Percentiles rank a stretch among this genome's conserved stretches.
Conservation (phyloP, 2,329 filamentous ascomycete species). For the Coleophoma eucalyptorum region DNA sequence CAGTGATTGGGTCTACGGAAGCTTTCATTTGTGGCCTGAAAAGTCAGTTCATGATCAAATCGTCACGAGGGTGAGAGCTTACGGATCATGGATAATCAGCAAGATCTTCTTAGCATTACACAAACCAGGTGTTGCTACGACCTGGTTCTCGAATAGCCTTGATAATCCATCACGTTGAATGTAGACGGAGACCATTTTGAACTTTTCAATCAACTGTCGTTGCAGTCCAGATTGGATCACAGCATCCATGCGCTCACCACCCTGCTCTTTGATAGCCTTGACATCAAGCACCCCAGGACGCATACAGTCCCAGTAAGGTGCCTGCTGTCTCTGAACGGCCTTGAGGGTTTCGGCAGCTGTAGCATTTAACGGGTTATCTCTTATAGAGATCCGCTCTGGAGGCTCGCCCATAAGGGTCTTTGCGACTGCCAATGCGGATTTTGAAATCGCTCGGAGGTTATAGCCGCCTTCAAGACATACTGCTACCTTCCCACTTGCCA, state of each 20-base stretch:
- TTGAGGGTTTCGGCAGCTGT: constrained; percentile 53
- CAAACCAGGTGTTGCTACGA: constrained; percentile 74
- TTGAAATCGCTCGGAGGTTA: constrained; percentile 87
- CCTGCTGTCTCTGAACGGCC: constrained; percentile 56
- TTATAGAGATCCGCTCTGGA: constrained; percentile 57
- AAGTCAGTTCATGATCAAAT: too few species aligned
- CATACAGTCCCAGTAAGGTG: constrained; percentile 84
- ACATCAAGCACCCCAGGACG: constrained; percentile 61
- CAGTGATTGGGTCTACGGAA: too few species aligned
- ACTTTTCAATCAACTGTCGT: constrained; percentile 64
- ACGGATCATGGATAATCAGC: constrained; percentile 89
- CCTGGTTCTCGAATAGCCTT: constrained; percentile 80
- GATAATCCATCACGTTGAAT: constrained; percentile 72
- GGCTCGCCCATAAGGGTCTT: constrained; percentile 94
- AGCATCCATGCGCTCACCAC: constrained; percentile 68
- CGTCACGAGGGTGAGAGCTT: constrained; percentile 31
- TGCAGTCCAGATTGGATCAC: constrained; percentile 76
- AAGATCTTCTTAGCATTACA: constrained; percentile 65
- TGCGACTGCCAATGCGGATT: constrained; percentile 87
- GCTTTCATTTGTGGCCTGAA: too few species aligned
- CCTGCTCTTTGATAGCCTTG: constrained; percentile 45
- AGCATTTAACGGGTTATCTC: constrained; percentile 47
- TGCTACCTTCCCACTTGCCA: constrained; percentile 83
- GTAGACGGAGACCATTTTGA: constrained; percentile 75
- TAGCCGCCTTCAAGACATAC: constrained; percentile 96